These are phyloP conservation scores for Pseudogymnoascus sp. DNA, from an alignment of 2,329 filamentous ascomycete species.

Conservation along the genomic window DNA sequence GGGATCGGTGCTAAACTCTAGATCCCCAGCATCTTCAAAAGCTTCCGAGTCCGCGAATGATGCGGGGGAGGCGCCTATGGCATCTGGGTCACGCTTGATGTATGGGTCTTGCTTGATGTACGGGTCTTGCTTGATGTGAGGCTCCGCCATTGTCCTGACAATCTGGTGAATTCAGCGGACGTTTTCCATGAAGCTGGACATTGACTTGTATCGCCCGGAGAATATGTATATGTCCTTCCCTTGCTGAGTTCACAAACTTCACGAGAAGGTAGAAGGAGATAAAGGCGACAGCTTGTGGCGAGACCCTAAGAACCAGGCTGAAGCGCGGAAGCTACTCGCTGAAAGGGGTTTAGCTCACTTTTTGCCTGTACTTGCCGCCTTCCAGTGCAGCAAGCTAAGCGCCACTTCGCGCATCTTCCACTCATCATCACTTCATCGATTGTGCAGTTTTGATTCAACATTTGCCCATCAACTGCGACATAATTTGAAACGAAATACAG, in stretches of 20 bases:
- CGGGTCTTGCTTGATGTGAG: conserved; percentile 42
- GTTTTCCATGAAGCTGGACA: conserved; percentile 3
- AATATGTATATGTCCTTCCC: background rate
- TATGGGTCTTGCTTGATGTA: conserved; percentile 42
- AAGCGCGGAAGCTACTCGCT: background rate
- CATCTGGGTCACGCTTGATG: conserved; percentile 45
- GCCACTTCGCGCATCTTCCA: background rate
- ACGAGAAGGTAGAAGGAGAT: conserved; percentile 9
- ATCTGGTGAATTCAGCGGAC: conserved; percentile 1
- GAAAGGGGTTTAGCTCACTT: background rate
- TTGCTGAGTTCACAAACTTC: background rate
- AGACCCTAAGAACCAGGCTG: background rate
- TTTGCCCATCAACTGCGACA: background rate
- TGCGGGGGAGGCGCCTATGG: conserved; percentile 34
- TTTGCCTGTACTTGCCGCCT: conserved; percentile 4
- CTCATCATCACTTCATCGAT: conserved; percentile 2
- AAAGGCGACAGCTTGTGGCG: background rate
- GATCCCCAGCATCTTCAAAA: conserved; percentile 59
- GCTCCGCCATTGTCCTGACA: conserved; percentile 24
- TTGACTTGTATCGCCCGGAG: background rate
- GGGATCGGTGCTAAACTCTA: conserved; percentile 44
- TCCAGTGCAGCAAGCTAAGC: conserved; percentile 3
- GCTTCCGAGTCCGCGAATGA: conserved; percentile 55
- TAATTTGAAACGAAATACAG: background rate
- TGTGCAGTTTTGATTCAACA: background rate